A percentile compares a stretch with the other conserved stretches of the same genome.
Conservation (phyloP, 371 early-diverging fungal genomes). For the Phascolomyces articulosus region DNA sequence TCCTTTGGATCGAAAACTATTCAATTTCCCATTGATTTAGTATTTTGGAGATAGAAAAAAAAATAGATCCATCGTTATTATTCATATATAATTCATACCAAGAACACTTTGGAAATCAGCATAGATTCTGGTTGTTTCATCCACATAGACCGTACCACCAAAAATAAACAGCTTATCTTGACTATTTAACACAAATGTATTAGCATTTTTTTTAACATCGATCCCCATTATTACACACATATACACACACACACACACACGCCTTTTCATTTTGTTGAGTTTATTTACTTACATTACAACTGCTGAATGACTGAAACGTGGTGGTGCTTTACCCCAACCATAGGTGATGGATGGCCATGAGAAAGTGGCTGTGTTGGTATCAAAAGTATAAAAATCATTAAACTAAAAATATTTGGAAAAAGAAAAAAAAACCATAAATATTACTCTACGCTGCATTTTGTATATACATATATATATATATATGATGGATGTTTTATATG, state of each 20-base stretch:
- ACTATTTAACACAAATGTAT: not conserved
- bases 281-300: slow-evolving; percentile 15
- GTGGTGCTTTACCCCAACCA: slow-evolving; percentile 19
- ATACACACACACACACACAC: no score
- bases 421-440: not conserved
- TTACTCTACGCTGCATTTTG: no score
- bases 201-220: not conserved
- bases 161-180: slow-evolving; percentile 20
- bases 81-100: slow-evolving; percentile 6
- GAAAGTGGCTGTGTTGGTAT: slow-evolving; percentile 12
- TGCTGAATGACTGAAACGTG: slow-evolving; percentile 20
- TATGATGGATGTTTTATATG: no score
- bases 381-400: slow-evolving; percentile 22
- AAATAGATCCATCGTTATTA: no score
- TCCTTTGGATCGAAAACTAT: slow-evolving; percentile 21
- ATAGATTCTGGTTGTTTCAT: not conserved
- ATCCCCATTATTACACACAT: no score
- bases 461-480: no score
- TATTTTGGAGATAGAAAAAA: not conserved
- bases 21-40: not conserved
- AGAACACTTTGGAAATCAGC: slow-evolving; percentile 23
- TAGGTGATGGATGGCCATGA: slow-evolving; percentile 20
- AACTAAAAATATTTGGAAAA: slow-evolving; percentile 11
- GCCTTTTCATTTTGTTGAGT: no score
- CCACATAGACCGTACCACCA: slow-evolving; percentile 15